phyloP scores from a whole-genome alignment of 164 flowering plant species.

The Aristolochia contorta region DNA sequence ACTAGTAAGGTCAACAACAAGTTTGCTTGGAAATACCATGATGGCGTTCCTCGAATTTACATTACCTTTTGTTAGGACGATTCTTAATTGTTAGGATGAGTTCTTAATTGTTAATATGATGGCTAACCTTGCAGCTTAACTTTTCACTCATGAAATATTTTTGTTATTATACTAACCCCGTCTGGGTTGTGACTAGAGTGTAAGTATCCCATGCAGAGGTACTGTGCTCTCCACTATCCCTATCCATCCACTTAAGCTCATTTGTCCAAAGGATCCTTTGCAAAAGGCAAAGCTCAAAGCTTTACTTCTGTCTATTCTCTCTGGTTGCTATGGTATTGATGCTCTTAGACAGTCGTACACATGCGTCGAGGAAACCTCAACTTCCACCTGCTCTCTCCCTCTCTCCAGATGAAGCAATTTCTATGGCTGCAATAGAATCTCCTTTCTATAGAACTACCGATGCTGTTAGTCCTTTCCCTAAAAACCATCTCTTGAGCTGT shows the following conservation, averaged over 20 bases:
- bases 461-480: constrained; percentile 42
- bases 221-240: neutral
- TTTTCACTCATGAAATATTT: neutral
- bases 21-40: too few species aligned
- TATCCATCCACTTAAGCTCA: too few species aligned
- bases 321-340: neutral
- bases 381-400: constrained; percentile 10
- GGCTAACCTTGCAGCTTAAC: too few species aligned
- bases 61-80: too few species aligned
- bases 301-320: neutral
- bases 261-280: too few species aligned
- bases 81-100: constrained; percentile 17
- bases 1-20: too few species aligned
- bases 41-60: too few species aligned
- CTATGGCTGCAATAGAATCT: constrained; percentile 41
- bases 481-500: too few species aligned
- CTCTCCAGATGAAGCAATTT: constrained; percentile 29
- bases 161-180: constrained; percentile 53
- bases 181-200: constrained; percentile 98
- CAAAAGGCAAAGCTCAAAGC: too few species aligned
- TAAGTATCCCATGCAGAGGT: constrained; percentile 13
- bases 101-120: too few species aligned
- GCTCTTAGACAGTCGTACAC: constrained; percentile 65
- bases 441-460: constrained; percentile 62
- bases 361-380: constrained; percentile 33